phyloP scores from a whole-genome alignment of 2,329 filamentous ascomycete species.

The Diaporthe ampelina region DNA sequence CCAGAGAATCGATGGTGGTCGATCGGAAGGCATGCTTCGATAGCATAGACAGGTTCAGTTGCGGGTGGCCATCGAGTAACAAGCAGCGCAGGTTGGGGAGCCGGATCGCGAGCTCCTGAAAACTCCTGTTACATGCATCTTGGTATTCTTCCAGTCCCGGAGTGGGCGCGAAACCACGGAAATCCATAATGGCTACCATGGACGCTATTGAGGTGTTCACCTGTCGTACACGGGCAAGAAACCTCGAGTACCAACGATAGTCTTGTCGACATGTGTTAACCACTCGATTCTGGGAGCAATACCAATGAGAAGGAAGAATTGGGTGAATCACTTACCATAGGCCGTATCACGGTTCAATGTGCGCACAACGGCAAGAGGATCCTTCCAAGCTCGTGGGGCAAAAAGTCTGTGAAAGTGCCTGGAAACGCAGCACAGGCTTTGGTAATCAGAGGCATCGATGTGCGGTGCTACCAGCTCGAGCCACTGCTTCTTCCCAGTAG shows the following conservation, averaged over 20 bases:
- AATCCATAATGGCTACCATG: conserved; percentile 63
- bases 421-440: conserved; percentile 63
- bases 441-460: conserved; percentile 57
- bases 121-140: conserved; percentile 47
- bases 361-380: conserved; percentile 59
- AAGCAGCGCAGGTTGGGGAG: conserved; percentile 63
- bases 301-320: not conserved
- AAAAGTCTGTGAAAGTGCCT: conserved; percentile 63
- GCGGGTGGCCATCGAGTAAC: conserved; percentile 62
- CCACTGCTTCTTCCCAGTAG: conserved; percentile 63
- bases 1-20: conserved; percentile 42
- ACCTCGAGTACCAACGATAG: conserved; percentile 62
- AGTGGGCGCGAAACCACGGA: conserved; percentile 49
- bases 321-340: conserved; percentile 56
- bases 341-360: conserved; percentile 58
- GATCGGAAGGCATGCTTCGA: conserved; percentile 10
- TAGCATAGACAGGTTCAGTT: conserved; percentile 59
- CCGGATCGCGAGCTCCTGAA: conserved; percentile 54
- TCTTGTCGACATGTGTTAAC: conserved; percentile 54
- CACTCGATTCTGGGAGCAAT: not conserved
- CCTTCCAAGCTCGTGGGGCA: conserved; percentile 66
- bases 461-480: conserved; percentile 62
- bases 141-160: conserved; percentile 5
- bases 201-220: conserved; percentile 54
- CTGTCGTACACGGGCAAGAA: conserved; percentile 58